Evolutionary conservation across 148 eudicot genomes (phyloP), one percentile per base, ranked within the genome.

Genomic region (Nepenthes mirabilis): DNA sequence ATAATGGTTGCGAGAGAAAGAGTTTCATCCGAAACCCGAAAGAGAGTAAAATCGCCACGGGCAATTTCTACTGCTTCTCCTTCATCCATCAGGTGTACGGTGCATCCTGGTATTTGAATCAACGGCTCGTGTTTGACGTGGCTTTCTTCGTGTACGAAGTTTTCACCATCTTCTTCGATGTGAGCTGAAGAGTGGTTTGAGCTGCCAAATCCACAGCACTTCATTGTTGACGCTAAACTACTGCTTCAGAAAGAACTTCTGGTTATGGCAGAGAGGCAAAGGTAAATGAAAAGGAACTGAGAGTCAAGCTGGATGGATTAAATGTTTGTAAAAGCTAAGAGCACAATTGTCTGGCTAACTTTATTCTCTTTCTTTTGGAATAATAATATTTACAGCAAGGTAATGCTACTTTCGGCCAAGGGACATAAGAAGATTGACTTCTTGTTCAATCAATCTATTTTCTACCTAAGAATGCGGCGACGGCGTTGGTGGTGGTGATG

Each of bases 21-120:
- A 4, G 75, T 62, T 23, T 70, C 84, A 43, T 91, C 97, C 0
- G 75, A 67, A 52, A 91, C 58, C 1, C 77, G 72, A 11, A 76
- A 10, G 3, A 91, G 43, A 2, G 78, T 69, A 69, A 91, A 88
- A 50, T 81, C 82, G 1, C 90, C 90, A 2, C 65, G 56, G 9
- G 82, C 82, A 34, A 91, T 65, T 61, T 85, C 87, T 45, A 83
- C 60, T 14, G 83, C 80, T 59, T 91, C 90, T 2, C 96, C 96
- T 77, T 75, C 88, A 55, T 88, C 96, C 77, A 91, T 76, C 14
- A 91, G 68, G 61, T 80, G 70, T 11, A 78, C 94, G 58, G 73
- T 75, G 84, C 97, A 85, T 23, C 66, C 75, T n/a, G 88, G 94
- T 13, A 91, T 71, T 12, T 53, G 71, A 6, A 91, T 52, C 32